phyloP scores from a whole-genome alignment of 2,329 filamentous ascomycete genomes.

The Paracorniculantispora psalliotae region DNA sequence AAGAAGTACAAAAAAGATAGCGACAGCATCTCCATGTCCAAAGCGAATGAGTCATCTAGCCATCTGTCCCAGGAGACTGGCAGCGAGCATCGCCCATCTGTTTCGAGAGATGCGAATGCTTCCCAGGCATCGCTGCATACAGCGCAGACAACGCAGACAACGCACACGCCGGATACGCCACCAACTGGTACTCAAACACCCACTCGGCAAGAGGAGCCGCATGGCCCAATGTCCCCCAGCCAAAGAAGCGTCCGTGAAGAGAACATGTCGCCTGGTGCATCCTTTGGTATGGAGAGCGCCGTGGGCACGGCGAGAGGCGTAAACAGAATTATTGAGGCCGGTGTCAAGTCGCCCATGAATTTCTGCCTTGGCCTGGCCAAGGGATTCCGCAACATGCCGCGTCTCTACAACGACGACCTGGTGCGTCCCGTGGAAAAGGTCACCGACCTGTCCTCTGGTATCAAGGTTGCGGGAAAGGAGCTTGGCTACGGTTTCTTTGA shows the following conservation, averaged over 20 bases:
- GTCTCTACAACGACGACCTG: constrained; percentile 78
- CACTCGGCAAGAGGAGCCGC: not conserved
- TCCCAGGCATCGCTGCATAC: not conserved
- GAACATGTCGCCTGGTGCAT: constrained; percentile 13
- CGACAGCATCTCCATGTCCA: not conserved
- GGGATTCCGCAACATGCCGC: constrained; percentile 84
- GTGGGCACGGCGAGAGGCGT: constrained; percentile 63
- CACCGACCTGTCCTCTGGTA: constrained; percentile 68
- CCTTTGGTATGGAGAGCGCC: constrained; percentile 47
- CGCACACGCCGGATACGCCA: not conserved
- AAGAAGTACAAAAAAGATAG: constrained; percentile 20
- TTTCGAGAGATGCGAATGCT: not conserved
- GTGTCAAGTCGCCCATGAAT: constrained; percentile 77
- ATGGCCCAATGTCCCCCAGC: not conserved
- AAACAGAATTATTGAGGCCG: constrained; percentile 66
- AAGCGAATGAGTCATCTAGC: constrained; percentile 1
- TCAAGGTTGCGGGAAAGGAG: constrained; percentile 73
- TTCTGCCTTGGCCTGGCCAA: constrained; percentile 76
- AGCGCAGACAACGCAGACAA: not conserved
- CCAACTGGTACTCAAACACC: not conserved
- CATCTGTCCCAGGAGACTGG: not conserved
- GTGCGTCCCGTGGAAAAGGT: constrained; percentile 76
- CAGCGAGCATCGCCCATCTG: not conserved
- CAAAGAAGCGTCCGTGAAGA: not conserved
- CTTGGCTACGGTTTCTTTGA: constrained; percentile 75